A percentile compares a stretch with the other conserved stretches of the same genome.
phyloP scores from a whole-genome alignment of 805 yeast genomes.

The Blastobotrys muscicola region DNA sequence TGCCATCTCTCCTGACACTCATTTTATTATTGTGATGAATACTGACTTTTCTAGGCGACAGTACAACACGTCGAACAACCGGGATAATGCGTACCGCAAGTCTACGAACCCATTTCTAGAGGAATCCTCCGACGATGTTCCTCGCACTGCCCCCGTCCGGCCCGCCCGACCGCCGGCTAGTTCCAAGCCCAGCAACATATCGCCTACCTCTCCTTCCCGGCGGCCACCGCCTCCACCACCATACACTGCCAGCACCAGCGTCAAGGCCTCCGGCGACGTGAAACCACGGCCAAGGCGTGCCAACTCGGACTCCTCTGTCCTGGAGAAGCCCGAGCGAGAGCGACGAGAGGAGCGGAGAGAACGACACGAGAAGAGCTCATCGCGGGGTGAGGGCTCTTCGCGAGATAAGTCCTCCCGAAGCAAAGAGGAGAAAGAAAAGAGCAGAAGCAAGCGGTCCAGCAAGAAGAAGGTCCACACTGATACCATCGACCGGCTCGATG shows the following conservation, averaged over 20 bases:
- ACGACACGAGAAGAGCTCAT: slow-evolving; percentile 12
- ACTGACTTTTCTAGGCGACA: slow-evolving; percentile 2
- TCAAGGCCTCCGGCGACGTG: slow-evolving; percentile 24
- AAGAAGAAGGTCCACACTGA: slow-evolving; percentile 22
- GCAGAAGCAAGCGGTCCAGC: background rate
- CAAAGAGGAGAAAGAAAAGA: background rate
- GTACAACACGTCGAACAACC: slow-evolving; percentile 7
- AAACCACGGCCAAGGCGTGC: slow-evolving; percentile 26
- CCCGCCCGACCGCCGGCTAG: slow-evolving; percentile 3
- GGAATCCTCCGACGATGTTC: slow-evolving; percentile 4
- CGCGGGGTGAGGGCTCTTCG: slow-evolving; percentile 14
- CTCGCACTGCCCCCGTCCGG: background rate
- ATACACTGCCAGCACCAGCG: slow-evolving; percentile 13
- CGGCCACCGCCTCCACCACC: background rate
- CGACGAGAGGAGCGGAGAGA: slow-evolving; percentile 21
- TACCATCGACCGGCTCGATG: slow-evolving; percentile 93
- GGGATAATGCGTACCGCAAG: slow-evolving; percentile 10
- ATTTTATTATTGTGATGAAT: no score
- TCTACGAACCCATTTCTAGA: slow-evolving; percentile 20
- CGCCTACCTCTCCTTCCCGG: background rate
- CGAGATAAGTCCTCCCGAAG: slow-evolving; percentile 4
- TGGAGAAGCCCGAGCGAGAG: slow-evolving; percentile 18
- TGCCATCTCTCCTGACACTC: no score
- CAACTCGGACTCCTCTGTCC: slow-evolving; percentile 16
- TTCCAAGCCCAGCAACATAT: background rate